phyloP scores from a whole-genome alignment of 192 early-diverging fungal species.

The Phlyctochytrium planicorne region DNA sequence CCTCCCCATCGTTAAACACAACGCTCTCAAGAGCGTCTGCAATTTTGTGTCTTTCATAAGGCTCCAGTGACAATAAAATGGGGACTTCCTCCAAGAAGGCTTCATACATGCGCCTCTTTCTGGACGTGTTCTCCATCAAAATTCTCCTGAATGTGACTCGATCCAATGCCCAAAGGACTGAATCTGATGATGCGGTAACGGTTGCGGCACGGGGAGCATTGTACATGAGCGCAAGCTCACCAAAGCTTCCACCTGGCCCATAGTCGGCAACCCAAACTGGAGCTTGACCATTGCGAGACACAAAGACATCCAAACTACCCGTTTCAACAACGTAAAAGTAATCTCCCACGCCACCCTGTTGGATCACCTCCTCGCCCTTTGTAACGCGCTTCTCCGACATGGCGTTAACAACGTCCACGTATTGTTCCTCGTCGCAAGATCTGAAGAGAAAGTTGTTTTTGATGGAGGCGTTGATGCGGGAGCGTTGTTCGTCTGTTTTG shows the following conservation, averaged over 20 bases:
- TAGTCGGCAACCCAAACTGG: slow-evolving; percentile 78
- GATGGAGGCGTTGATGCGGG: slow-evolving; percentile 79
- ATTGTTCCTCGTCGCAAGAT: slow-evolving; percentile 92
- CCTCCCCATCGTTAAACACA: slow-evolving; percentile 77
- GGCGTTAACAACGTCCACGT: slow-evolving; percentile 90
- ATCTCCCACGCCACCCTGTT: slow-evolving; percentile 94
- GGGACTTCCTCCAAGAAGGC: slow-evolving; percentile 91
- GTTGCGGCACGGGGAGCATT: slow-evolving; percentile 97
- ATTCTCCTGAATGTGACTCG: slow-evolving; percentile 96
- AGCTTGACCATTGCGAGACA: slow-evolving; percentile 61
- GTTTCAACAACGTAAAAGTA: slow-evolving; percentile 98
- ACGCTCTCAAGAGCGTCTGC: slow-evolving; percentile 96
- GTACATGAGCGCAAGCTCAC: slow-evolving; percentile 99
- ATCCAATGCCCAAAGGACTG: slow-evolving; percentile 95
- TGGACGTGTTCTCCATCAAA: slow-evolving; percentile 96
- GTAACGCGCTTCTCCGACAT: slow-evolving; percentile 90
- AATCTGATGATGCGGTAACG: slow-evolving; percentile 79
- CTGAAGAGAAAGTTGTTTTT: slow-evolving; percentile 92
- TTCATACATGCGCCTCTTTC: slow-evolving; percentile 96
- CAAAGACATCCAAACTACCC: slow-evolving; percentile 89
- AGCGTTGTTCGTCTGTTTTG: slow-evolving; percentile 81
- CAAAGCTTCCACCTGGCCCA: slow-evolving; percentile 87
- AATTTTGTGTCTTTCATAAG: slow-evolving; percentile 98
- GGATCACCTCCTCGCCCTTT: slow-evolving; percentile 75
- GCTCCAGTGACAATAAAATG: slow-evolving; percentile 82